phyloP scores from a whole-genome alignment of 768 basidiomycete genomes.

The Lentinula boryana region DNA sequence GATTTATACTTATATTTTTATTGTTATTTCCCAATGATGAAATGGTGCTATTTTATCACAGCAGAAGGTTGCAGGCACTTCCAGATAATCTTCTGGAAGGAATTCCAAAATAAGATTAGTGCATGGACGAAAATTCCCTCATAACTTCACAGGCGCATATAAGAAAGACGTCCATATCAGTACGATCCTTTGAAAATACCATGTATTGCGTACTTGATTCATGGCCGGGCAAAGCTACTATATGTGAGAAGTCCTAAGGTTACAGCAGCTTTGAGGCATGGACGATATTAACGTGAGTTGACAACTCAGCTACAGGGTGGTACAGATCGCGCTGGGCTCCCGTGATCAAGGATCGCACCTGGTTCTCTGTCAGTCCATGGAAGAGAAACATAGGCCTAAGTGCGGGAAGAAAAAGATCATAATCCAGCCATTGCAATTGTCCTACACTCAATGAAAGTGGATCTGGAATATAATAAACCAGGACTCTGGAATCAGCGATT shows the following conservation, averaged over 20 bases:
- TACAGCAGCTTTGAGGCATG: constrained; percentile 35
- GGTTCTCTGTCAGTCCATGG: constrained; percentile 44
- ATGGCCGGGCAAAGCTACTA: not conserved
- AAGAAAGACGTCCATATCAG: not conserved
- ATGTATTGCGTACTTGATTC: not conserved
- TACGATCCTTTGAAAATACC: not conserved
- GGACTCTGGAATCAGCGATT: constrained; percentile 6
- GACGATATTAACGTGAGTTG: constrained; percentile 51
- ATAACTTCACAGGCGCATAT: not conserved
- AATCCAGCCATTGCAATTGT: constrained; percentile 70
- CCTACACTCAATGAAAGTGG: constrained; percentile 55
- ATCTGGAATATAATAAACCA: constrained; percentile 30
- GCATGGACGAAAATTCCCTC: not conserved
- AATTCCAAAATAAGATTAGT: not conserved
- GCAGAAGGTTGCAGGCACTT: no score
- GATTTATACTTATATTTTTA: not conserved
- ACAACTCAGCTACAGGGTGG: constrained; percentile 45
- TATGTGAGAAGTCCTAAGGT: not conserved
- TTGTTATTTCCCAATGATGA: not conserved
- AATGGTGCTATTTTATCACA: not conserved
- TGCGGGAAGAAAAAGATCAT: constrained; percentile 59
- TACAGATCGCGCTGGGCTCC: constrained; percentile 66
- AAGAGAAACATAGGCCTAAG: constrained; percentile 54
- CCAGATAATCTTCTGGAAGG: not conserved
- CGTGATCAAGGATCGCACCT: constrained; percentile 50